Evolutionary conservation across 2,329 filamentous ascomycete species (phyloP), one percentile per base, ranked within the genome.

Genomic region (Fusarium sp.): DNA sequence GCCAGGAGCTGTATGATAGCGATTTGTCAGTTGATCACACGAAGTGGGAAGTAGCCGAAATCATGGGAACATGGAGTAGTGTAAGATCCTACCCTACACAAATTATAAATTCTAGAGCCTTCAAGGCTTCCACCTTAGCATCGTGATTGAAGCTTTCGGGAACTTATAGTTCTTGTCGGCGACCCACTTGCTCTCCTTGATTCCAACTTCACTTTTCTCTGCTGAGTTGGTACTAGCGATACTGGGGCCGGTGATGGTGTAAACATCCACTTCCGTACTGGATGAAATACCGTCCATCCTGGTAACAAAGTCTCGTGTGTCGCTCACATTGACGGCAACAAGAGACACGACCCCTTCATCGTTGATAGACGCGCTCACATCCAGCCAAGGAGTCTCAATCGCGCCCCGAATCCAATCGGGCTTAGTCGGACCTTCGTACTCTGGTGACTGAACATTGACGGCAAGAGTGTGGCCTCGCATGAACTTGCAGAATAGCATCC

Each of bases 391-490:
- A 8, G 90, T 91, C 70, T 92, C 89, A 66, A 92, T 85, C 4
- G 88, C 84, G 11, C 86, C 86, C 34, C 88, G 82, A 57, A 92
- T 82, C 90, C 91, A 93, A 31, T 76, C 82, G 3, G 91, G 91
- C 60, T 86, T 81, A 2, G 90, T 92, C n/a, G 82, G 82, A 2
- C 92, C 92, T 17, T 85, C 83, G 74, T 94, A 95, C 33, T 87
- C 84, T 3, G 84, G 84, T 49, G 85, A 84, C 7, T 84, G 84
- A 8, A 94, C 86, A 77, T 94, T 89, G 5, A 89, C 82, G 5
- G 87, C 88, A 4, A 95, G 78, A 0, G 89, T 90, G 75, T 86
- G 86, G 5, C 93, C 93, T 33, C 91, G 88, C 92, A 95, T 94
- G 77, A 78, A 79, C 73, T 76, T 77, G 75, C 78, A 80, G 79